These are phyloP conservation scores for Mortierella antarctica DNA, from an alignment of 192 early-diverging fungal genomes.

Conservation along the genomic window DNA sequence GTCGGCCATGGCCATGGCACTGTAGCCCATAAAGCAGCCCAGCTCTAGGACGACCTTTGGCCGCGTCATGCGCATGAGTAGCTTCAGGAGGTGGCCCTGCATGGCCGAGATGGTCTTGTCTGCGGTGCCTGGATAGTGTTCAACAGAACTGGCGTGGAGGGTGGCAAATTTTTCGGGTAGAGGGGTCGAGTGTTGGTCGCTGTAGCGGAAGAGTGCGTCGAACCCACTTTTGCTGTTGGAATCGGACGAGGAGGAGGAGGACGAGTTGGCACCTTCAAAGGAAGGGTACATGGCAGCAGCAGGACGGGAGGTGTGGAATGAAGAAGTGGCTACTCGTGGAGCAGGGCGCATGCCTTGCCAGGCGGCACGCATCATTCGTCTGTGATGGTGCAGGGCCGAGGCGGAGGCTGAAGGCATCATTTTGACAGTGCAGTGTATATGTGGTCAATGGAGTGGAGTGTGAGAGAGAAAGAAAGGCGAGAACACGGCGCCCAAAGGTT, in stretches of 20 bases:
- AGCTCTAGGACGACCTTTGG: constrained; percentile 72
- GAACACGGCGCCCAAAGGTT: too few relatives aligned
- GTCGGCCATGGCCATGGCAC: constrained; percentile 75
- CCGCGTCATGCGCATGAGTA: constrained; percentile 59
- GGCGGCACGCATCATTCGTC: too few relatives aligned
- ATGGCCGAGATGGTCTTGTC: constrained; percentile 58
- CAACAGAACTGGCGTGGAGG: constrained; percentile 9
- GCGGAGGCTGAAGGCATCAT: too few relatives aligned
- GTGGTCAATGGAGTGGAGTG: too few relatives aligned
- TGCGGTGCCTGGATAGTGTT: constrained; percentile 31
- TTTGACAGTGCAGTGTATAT: too few relatives aligned
- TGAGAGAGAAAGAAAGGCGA: too few relatives aligned
- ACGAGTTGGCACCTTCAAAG: not conserved
- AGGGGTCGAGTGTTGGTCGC: constrained; percentile 13
- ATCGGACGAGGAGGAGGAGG: not conserved
- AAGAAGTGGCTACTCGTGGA: too few relatives aligned
- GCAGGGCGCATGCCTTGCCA: too few relatives aligned
- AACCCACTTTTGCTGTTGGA: not conserved
- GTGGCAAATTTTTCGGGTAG: constrained; percentile 16
- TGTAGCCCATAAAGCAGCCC: constrained; percentile 75
- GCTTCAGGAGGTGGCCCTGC: constrained; percentile 63
- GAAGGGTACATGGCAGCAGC: not conserved
- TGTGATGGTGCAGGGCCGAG: too few relatives aligned
- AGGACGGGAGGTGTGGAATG: too few relatives aligned
- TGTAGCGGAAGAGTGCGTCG: constrained; percentile 20